Evolutionary conservation across 108 stramenopile genomes (phyloP), one percentile per base, ranked within the genome.

Genomic region (Pseudonitzschia delicatissima): DNA sequence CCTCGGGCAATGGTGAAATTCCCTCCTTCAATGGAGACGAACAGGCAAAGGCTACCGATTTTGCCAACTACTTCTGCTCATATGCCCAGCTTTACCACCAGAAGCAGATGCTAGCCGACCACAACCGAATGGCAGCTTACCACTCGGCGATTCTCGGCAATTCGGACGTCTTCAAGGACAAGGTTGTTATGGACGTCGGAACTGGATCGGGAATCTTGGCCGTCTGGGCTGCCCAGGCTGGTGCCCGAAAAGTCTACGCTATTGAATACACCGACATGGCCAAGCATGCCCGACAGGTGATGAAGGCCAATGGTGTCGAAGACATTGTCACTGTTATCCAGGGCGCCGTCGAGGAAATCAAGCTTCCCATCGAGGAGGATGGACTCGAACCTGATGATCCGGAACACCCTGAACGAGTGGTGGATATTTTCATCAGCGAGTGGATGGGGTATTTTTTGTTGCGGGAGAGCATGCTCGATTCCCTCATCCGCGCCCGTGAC

Each of bases 381-480:
- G 71, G 74, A 29, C 79, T 93, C 62, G 66, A 77, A 26, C 39
- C 64, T 31, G 87, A 86, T 53, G 75, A 69, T 33, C 73, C 71
- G 5, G 76, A 82, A 33, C 65, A 82, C 17, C 78, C 81, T 36
- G 82, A 87, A 42, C 82, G 84, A 1, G 74, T 74, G 20, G 96
- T 99, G 8, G 98, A 98, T 73, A 96, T 99, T 66, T 97, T 99
- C 37, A 79, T 99, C 25, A 91, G 88, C 23, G 98, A 99, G 85
- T 99, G 98, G 98, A 99, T 99, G 98, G 98, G 98, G 21, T 99
- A 99, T 85, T 96, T 99, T 63, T 78, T 99, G 33, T 76, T 99
- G 32, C 77, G 98, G 23, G 98, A 99, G 71, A 86, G 84, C 51
- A 99, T 99, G 98, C 76, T 99, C 51, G 98, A 99, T 80, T 92